phyloP scores from a whole-genome alignment of 164 flowering plant genomes.

The Houttuynia cordata region DNA sequence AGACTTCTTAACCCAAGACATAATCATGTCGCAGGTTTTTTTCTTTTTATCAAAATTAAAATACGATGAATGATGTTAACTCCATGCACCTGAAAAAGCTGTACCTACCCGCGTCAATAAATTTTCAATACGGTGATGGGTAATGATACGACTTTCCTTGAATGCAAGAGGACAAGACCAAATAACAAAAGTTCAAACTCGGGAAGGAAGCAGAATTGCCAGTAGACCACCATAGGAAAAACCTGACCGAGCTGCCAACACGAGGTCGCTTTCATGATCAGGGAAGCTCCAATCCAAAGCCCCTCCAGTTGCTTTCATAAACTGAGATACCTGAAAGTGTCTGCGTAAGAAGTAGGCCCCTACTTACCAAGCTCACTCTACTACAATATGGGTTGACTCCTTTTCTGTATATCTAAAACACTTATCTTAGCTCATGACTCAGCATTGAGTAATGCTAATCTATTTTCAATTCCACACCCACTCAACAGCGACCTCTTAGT shows the following conservation, averaged over 20 bases:
- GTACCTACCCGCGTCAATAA: too few relatives aligned
- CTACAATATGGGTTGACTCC: not conserved
- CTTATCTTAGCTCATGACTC: not conserved
- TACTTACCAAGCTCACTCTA: not conserved
- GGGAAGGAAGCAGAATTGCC: not conserved
- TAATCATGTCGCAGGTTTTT: too few relatives aligned
- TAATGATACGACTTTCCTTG: not conserved
- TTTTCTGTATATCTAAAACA: not conserved
- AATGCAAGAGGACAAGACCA: not conserved
- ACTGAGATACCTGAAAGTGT: conserved; percentile 1
- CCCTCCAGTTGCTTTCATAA: not conserved
- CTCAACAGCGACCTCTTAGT: not conserved
- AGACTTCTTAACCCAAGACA: too few relatives aligned
- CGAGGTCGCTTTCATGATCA: not conserved
- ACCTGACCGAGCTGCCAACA: not conserved
- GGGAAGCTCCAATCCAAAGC: not conserved
- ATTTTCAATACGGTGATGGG: too few relatives aligned
- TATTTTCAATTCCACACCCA: not conserved
- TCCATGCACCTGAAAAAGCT: too few relatives aligned
- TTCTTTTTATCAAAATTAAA: too few relatives aligned
- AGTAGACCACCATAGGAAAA: not conserved
- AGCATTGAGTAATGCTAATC: not conserved
- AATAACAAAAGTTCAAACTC: not conserved
- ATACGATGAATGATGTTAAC: too few relatives aligned
- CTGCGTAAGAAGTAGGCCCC: not conserved